Conservation (phyloP, 2,329 filamentous ascomycete genomes). For the Pseudogymnoascus sp. region DNA sequence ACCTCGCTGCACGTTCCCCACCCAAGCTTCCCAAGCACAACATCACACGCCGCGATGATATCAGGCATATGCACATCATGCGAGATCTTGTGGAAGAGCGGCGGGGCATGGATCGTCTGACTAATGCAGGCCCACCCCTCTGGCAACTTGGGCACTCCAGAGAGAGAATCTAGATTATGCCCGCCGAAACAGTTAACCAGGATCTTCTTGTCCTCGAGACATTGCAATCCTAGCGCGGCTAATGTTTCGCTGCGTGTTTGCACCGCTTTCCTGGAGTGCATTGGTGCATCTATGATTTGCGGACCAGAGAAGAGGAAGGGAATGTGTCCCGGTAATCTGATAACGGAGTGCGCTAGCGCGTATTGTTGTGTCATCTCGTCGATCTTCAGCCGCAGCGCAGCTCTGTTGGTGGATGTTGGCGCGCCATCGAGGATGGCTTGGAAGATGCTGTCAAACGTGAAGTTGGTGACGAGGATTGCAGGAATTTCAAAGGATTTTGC, state of each 20-base stretch:
- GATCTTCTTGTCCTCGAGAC: conserved; percentile 11
- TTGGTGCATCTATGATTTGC: conserved; percentile 14
- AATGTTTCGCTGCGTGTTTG: conserved; percentile 12
- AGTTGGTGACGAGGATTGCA: conserved; percentile 15
- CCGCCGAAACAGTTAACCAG: conserved; percentile 14
- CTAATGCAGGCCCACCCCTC: conserved; percentile 17
- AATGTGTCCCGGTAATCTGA: conserved; percentile 16
- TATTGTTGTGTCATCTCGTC: conserved; percentile 14
- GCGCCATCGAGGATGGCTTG: conserved; percentile 13
- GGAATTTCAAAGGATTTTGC: conserved; percentile 12
- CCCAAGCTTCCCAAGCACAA: conserved; percentile 17
- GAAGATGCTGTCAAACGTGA: conserved; percentile 17
- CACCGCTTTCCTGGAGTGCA: conserved; percentile 16
- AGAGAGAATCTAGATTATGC: conserved; percentile 11
- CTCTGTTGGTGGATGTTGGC: conserved; percentile 10
- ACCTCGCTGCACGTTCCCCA: conserved; percentile 19
- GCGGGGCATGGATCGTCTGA: conserved; percentile 16
- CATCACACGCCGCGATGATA: conserved; percentile 17
- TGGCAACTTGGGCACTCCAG: conserved; percentile 13
- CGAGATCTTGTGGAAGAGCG: conserved; percentile 16
- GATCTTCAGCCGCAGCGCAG: conserved; percentile 10
- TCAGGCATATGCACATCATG: conserved; percentile 17
- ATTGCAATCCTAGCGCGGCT: not conserved
- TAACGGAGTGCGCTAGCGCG: conserved; percentile 15
- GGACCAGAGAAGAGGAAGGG: conserved; percentile 14